These are phyloP conservation scores for Phallus indusiatus DNA, from an alignment of 768 basidiomycete genomes.

Conservation along the genomic window DNA sequence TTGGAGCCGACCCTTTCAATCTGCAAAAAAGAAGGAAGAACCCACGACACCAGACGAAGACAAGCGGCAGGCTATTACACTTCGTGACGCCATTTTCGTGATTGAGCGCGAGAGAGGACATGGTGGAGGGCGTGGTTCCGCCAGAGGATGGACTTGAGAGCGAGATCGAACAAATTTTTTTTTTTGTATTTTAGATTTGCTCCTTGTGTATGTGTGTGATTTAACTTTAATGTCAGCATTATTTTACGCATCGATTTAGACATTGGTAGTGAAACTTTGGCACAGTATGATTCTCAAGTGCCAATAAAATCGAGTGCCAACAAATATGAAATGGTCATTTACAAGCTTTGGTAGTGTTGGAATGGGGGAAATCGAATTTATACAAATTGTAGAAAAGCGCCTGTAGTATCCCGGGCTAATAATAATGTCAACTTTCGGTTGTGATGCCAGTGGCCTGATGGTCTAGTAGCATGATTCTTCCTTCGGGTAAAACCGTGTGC, in stretches of 20 bases:
- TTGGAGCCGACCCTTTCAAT: constrained; percentile 14
- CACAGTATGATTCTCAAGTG: too few relatives aligned
- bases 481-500: constrained; percentile 2
- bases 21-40: constrained; percentile 23
- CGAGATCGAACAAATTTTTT: too few relatives aligned
- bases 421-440: not conserved
- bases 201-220: not conserved
- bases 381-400: too few relatives aligned
- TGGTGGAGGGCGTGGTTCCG: constrained; percentile 71
- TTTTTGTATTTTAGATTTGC: not conserved
- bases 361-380: too few relatives aligned
- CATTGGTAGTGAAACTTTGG: too few relatives aligned
- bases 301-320: too few relatives aligned
- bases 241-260: too few relatives aligned
- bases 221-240: too few relatives aligned
- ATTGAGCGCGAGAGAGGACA: constrained; percentile 77
- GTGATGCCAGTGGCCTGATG: constrained; percentile 5
- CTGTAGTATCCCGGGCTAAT: not conserved
- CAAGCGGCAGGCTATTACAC: constrained; percentile 47
- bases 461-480: constrained; percentile 12
- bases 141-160: constrained; percentile 51
- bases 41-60: constrained; percentile 66
- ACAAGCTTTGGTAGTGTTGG: too few relatives aligned
- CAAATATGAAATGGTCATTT: too few relatives aligned
- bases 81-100: constrained; percentile 80